Conservation (phyloP, 2,329 filamentous ascomycete species). For the Talaromyces sp. region DNA sequence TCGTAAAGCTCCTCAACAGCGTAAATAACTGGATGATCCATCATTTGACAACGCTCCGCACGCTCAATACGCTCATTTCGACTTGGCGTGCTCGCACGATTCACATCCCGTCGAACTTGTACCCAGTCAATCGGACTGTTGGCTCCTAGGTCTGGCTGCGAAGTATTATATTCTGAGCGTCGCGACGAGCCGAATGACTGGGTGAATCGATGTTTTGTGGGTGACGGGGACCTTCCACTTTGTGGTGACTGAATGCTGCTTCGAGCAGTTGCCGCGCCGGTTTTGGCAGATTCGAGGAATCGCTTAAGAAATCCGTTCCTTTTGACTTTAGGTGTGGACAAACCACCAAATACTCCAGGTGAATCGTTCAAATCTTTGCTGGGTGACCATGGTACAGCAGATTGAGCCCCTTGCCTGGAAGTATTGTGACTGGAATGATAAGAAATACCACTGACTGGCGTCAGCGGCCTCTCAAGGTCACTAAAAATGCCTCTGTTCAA, state of each 20-base stretch:
- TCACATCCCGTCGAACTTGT: constrained; percentile 92
- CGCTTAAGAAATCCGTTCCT: constrained; percentile 93
- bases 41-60: constrained; percentile 86
- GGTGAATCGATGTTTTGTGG: constrained; percentile 45
- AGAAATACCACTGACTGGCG: constrained; percentile 67
- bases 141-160: constrained; percentile 61
- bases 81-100: constrained; percentile 88
- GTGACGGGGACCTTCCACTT: constrained; percentile 40
- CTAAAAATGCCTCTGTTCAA: constrained; percentile 36
- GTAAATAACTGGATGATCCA: constrained; percentile 81
- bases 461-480: constrained; percentile 45
- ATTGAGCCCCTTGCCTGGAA: constrained; percentile 54
- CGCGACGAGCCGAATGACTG: constrained; percentile 42
- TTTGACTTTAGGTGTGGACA: constrained; percentile 68
- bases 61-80: constrained; percentile 80
- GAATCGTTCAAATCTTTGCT: constrained; percentile 55
- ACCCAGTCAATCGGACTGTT: constrained; percentile 71
- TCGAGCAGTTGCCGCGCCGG: constrained; percentile 80
- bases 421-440: constrained; percentile 82
- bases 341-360: constrained; percentile 67
- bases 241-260: constrained; percentile 71
- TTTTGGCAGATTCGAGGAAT: constrained; percentile 90
- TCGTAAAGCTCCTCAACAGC: constrained; percentile 86
- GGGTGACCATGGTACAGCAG: constrained; percentile 58
- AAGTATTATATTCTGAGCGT: constrained; percentile 46